These are phyloP conservation scores for Gastrolobium bilobum DNA, from an alignment of 306 rosid genomes.

Conservation along the genomic window DNA sequence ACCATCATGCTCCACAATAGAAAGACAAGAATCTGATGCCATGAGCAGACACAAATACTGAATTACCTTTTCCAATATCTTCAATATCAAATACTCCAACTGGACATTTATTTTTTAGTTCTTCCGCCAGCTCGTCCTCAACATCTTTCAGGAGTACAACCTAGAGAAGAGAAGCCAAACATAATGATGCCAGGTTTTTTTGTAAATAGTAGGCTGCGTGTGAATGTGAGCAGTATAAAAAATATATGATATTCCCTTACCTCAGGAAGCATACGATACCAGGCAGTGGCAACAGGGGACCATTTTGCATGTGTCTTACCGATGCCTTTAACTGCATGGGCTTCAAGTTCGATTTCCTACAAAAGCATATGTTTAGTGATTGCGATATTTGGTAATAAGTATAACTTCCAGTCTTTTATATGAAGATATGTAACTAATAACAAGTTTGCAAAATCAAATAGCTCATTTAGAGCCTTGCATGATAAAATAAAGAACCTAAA, in stretches of 20 bases:
- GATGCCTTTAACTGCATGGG: conserved; percentile 93
- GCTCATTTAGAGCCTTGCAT: not conserved
- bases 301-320: conserved; percentile 98
- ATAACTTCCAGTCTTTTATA: conserved; percentile 17
- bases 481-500: not conserved
- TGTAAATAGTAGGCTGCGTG: not conserved
- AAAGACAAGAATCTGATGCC: conserved; percentile 14
- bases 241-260: conserved; percentile 51
- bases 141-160: conserved; percentile 74
- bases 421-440: conserved; percentile 23
- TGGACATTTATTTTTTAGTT: conserved; percentile 77
- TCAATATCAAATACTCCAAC: conserved; percentile 88
- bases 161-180: conserved; percentile 51
- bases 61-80: conserved; percentile 83
- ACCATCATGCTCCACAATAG: conserved; percentile 11
- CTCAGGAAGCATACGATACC: conserved; percentile 99
- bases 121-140: conserved; percentile 72
- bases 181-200: conserved; percentile 25
- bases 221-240: conserved; percentile 26
- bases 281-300: conserved; percentile 97
- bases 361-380: conserved; percentile 25
- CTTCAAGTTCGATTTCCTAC: conserved; percentile 98
- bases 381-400: not conserved
- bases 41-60: conserved; percentile 29
- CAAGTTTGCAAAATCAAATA: conserved; percentile 30